These are phyloP conservation scores for Quercus rubra DNA, from an alignment of 306 rosid genomes.

Conservation along the genomic window DNA sequence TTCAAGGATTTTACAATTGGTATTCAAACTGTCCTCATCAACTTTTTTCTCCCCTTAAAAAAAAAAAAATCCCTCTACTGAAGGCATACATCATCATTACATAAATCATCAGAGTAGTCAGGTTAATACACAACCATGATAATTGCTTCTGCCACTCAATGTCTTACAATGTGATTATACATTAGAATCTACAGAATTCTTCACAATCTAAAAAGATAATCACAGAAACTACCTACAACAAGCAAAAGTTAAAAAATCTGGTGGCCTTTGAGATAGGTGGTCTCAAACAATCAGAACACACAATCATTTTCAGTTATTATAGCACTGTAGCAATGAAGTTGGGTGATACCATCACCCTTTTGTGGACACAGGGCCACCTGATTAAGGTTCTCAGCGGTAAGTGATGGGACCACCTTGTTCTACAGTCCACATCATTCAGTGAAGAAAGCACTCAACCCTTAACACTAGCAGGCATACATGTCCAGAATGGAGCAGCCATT, in stretches of 20 bases:
- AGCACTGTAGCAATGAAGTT: neutral
- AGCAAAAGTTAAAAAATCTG: neutral
- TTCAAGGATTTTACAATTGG: conserved; percentile 67
- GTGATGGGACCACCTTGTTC: conserved; percentile 1
- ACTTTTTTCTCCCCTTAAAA: conserved; percentile 19
- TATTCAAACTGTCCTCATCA: conserved; percentile 35
- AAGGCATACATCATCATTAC: conserved; percentile 11
- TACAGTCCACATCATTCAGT: conserved; percentile 12
- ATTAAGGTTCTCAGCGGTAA: neutral
- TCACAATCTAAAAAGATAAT: neutral
- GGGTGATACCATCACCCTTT: neutral
- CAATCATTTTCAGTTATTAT: neutral
- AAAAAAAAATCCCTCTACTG: neutral
- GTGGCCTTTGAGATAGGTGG: neutral
- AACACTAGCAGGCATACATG: neutral
- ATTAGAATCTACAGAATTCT: neutral
- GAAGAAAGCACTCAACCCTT: neutral
- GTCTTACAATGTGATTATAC: neutral
- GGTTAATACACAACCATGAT: neutral
- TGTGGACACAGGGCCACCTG: conserved; percentile 8
- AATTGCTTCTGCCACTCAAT: neutral
- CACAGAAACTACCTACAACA: neutral
- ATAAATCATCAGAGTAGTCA: neutral
- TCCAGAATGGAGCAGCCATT: conserved; percentile 10
- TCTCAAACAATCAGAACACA: neutral